Percentiles rank a stretch among this genome's conserved stretches.
phyloP scores from a whole-genome alignment of 208 protist genomes.

The Crithidia acanthocephali region DNA sequence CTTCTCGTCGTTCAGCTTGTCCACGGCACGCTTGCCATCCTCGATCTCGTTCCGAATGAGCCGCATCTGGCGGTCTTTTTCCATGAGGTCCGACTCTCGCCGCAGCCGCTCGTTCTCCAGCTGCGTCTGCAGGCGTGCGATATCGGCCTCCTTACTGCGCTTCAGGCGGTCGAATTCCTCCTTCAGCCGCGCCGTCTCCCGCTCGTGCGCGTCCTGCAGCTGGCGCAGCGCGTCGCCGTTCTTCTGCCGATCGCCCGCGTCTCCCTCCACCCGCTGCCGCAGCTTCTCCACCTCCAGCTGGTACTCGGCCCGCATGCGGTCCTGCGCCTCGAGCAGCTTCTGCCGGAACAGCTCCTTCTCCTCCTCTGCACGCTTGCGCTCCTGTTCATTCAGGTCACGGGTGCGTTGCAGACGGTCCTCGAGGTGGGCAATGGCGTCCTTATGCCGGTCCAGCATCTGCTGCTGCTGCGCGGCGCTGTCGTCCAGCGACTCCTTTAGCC shows the following conservation, averaged over 20 bases:
- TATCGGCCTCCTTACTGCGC: conserved; percentile 43
- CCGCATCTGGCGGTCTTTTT: conserved; percentile 72
- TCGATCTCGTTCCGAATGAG: conserved; percentile 52
- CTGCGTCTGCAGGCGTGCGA: conserved; percentile 44
- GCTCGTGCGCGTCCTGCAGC: conserved; percentile 51
- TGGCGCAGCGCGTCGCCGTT: conserved; percentile 43
- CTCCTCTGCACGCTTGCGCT: conserved; percentile 43
- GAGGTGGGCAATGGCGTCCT: conserved; percentile 41
- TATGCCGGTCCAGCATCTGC: conserved; percentile 41
- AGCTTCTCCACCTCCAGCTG: conserved; percentile 55
- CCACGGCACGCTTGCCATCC: conserved; percentile 40
- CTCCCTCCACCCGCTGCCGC: conserved; percentile 41
- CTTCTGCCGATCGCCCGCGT: conserved; percentile 42
- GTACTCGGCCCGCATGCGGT: conserved; percentile 38
- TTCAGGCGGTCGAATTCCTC: conserved; percentile 56
- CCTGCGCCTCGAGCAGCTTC: conserved; percentile 35
- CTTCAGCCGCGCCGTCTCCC: conserved; percentile 36
- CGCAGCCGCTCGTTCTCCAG: conserved; percentile 50
- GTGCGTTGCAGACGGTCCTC: conserved; percentile 56
- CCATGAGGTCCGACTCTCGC: conserved; percentile 52
- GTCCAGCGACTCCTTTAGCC: conserved; percentile 36
- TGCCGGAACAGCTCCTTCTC: conserved; percentile 52
- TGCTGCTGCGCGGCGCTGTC: conserved; percentile 43
- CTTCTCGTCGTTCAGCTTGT: conserved; percentile 49
- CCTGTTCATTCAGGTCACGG: conserved; percentile 53